phyloP scores from a whole-genome alignment of 148 eudicot genomes.

The Agrostemma githago region DNA sequence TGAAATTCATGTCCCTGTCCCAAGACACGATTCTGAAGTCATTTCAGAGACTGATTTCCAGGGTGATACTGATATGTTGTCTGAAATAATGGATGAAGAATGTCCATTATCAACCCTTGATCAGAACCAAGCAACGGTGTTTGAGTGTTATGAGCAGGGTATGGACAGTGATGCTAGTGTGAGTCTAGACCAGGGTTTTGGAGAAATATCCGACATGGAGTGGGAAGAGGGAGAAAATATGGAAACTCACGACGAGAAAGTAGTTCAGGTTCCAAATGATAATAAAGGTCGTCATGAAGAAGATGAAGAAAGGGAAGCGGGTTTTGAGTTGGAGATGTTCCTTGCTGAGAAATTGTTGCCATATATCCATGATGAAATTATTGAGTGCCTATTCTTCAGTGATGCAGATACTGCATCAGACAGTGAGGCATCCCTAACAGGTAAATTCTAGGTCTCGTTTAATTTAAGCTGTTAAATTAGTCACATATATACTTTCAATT shows the following conservation, averaged over 20 bases:
- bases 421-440: slow-evolving; percentile 22
- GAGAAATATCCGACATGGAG: slow-evolving; percentile 49
- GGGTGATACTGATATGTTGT: slow-evolving; percentile 16
- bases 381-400: slow-evolving; percentile 30
- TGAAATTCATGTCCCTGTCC: slow-evolving; percentile 41
- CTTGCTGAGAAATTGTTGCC: slow-evolving; percentile 23
- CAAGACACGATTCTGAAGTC: slow-evolving; percentile 15
- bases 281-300: slow-evolving; percentile 18
- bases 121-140: slow-evolving; percentile 22
- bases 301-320: slow-evolving; percentile 23
- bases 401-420: slow-evolving; percentile 33
- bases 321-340: slow-evolving; percentile 23
- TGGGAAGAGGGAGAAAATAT: slow-evolving; percentile 51
- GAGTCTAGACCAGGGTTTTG: slow-evolving; percentile 25
- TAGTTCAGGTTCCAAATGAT: slow-evolving; percentile 6
- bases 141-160: slow-evolving; percentile 22
- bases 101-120: background rate
- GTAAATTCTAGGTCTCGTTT: slow-evolving; percentile 13
- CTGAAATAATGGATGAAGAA: slow-evolving; percentile 12
- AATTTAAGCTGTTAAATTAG: background rate
- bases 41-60: slow-evolving; percentile 22
- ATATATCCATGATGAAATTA: slow-evolving; percentile 39
- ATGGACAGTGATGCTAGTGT: slow-evolving; percentile 10
- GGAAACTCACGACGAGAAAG: slow-evolving; percentile 18
- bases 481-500: no score